Conservation (phyloP, 2,329 filamentous ascomycete genomes). For the Fonsecaea pedrosoi region DNA sequence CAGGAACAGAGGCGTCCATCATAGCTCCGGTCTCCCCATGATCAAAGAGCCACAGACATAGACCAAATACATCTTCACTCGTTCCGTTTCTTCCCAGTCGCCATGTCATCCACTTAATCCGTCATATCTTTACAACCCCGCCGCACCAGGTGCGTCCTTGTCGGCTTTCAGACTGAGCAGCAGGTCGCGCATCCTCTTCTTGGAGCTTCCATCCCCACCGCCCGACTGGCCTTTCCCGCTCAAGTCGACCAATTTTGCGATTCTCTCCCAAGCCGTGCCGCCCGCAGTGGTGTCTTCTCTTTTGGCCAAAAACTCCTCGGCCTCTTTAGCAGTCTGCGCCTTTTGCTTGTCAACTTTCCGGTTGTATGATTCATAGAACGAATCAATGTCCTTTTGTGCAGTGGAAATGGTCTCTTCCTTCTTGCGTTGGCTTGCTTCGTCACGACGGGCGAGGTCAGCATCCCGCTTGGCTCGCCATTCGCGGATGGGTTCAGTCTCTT, state of each 20-base stretch:
- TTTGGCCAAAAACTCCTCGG: constrained; percentile 86
- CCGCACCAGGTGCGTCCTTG: constrained; percentile 75
- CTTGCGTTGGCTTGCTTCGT: constrained; percentile 80
- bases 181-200: constrained; percentile 94
- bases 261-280: constrained; percentile 97
- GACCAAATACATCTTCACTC: neutral
- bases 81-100: neutral
- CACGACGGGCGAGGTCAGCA: constrained; percentile 79
- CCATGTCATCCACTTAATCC: neutral
- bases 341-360: constrained; percentile 95
- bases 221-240: constrained; percentile 87
- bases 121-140: constrained; percentile 48
- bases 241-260: constrained; percentile 95
- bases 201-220: constrained; percentile 86
- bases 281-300: constrained; percentile 93
- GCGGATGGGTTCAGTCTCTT: constrained; percentile 58
- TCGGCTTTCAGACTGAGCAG: constrained; percentile 89
- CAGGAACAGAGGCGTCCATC: neutral
- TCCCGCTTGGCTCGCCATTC: constrained; percentile 93
- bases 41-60: neutral
- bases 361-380: constrained; percentile 99
- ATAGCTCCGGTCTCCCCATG: neutral
- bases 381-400: constrained; percentile 92
- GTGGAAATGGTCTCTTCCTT: constrained; percentile 86
- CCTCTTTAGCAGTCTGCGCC: constrained; percentile 85